Evolutionary conservation across 2,329 filamentous ascomycete species (phyloP), one percentile per base, ranked within the genome.

Genomic region (Ophidiomyces ophidiicola): DNA sequence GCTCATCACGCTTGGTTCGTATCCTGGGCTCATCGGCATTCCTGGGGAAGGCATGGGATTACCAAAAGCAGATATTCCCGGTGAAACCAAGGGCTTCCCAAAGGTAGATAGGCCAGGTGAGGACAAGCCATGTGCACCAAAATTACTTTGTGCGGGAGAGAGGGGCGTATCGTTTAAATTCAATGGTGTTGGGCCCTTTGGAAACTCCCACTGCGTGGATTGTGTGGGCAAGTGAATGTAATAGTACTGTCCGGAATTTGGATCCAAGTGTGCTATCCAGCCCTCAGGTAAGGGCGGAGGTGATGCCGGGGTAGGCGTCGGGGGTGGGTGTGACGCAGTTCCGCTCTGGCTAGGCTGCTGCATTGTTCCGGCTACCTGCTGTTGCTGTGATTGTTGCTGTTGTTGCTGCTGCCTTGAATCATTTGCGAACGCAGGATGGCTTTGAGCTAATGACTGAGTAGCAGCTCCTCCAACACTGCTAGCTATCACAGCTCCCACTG

Each of bases 141-240:
- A 86, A 0, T 79, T 80, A 35, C 78, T 84, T 4, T 76, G 76
- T 1, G 80, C 80, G 0, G 88, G 88, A 5, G 88, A 94, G 41
- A 94, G 64, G 0, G 88, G 88, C 11, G 77, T 70, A 10, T 82
- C 73, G 44, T 92, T 86, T 47, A 93, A 74, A 46, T 84, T 82
- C 39, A 94, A 70, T 1, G 88, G 88, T 17, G 85, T 94, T 0
- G 87, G 87, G 0, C 88, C 88, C 62, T 94, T 96, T 19, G 90
- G 90, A 50, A 96, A 96, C 54, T 98, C 90, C 90, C 90, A 98
- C 57, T 98, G 90, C 0, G 90, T 98, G 2, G 87, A 85, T 56
- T 96, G 90, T 0, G 84, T 87, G 1, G 87, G 82, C 20, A 98
- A 71, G 58, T 98, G 90, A 44, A 98, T 98, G 55, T 98, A 98